Percentiles rank a stretch among this genome's conserved stretches.
Evolutionary conservation across 2,329 filamentous ascomycete genomes (phyloP).

Genomic region (Hypoxylon sp.): DNA sequence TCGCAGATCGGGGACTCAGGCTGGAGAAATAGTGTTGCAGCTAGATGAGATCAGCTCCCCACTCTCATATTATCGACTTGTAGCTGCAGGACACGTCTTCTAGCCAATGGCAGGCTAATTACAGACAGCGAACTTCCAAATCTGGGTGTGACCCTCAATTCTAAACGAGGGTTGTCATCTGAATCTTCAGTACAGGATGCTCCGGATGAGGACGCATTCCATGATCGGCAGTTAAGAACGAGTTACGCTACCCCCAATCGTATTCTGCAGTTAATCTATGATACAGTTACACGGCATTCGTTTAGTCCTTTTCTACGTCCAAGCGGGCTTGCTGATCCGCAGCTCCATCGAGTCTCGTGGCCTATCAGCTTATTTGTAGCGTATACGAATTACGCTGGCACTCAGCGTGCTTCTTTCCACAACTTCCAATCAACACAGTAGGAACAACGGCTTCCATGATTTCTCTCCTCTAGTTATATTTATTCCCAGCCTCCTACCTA

Average conservation of each 20-base stretch:
- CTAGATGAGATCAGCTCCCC: conserved; percentile 37
- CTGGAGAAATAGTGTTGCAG: conserved; percentile 35
- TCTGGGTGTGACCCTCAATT: conserved; percentile 32
- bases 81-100: conserved; percentile 28
- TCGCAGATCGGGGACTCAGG: conserved; percentile 31
- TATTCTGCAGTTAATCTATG: conserved; percentile 27
- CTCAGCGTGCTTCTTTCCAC: conserved; percentile 3
- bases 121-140: conserved; percentile 32
- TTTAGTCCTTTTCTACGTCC: conserved; percentile 24
- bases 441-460: not conserved
- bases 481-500: not conserved
- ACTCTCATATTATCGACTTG: conserved; percentile 25
- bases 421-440: conserved; percentile 7
- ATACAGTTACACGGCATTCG: conserved; percentile 37
- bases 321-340: conserved; percentile 15
- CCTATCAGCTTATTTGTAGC: conserved; percentile 23
- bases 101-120: conserved; percentile 35
- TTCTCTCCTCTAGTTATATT: not conserved
- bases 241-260: conserved; percentile 25
- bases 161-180: conserved; percentile 28
- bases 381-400: conserved; percentile 9
- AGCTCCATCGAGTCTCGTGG: conserved; percentile 34
- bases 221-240: conserved; percentile 36
- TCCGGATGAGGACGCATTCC: conserved; percentile 20
- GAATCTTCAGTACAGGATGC: conserved; percentile 20